These are phyloP conservation scores for Neobulgaria alba DNA, from an alignment of 2,329 filamentous ascomycete species.

Conservation along the genomic window DNA sequence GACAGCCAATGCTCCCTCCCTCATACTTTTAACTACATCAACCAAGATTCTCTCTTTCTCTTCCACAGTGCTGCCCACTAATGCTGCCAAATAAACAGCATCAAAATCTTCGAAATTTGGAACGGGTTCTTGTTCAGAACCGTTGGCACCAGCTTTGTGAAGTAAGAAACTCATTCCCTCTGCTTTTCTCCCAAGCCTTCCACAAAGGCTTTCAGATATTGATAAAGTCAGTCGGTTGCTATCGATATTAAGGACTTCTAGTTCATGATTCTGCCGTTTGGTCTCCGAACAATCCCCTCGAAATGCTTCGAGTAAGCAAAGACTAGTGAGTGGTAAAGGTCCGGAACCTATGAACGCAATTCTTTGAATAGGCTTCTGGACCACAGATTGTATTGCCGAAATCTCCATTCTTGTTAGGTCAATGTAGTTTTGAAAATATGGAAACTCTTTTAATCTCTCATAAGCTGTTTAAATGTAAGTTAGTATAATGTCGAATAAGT, in stretches of 20 bases:
- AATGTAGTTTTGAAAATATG: slow-evolving; percentile 41
- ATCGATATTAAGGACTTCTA: slow-evolving; percentile 35
- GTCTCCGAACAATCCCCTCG: slow-evolving; percentile 7
- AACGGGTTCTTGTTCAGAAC: slow-evolving; percentile 1
- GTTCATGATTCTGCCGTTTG: neutral
- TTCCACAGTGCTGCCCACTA: slow-evolving; percentile 36
- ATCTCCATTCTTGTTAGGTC: slow-evolving; percentile 40
- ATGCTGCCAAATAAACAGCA: slow-evolving; percentile 41
- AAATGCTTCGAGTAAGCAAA: slow-evolving; percentile 35
- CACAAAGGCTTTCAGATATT: slow-evolving; percentile 27
- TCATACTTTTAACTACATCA: slow-evolving; percentile 32
- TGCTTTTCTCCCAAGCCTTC: slow-evolving; percentile 25
- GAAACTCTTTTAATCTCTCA: slow-evolving; percentile 33
- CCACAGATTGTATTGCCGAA: slow-evolving; percentile 32
- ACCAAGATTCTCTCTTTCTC: slow-evolving; percentile 35
- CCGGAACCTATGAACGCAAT: slow-evolving; percentile 43
- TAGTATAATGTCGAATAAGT: slow-evolving; percentile 22
- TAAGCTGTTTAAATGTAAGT: slow-evolving; percentile 3
- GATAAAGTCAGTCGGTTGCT: slow-evolving; percentile 30
- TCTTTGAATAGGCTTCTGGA: slow-evolving; percentile 22
- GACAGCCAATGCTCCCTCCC: slow-evolving; percentile 35
- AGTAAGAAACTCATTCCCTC: slow-evolving; percentile 32
- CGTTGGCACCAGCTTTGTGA: slow-evolving; percentile 26
- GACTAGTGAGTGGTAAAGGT: slow-evolving; percentile 39
- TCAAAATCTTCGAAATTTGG: slow-evolving; percentile 31